Evolutionary conservation across 805 yeast genomes (phyloP).

Genomic region (Schwanniomyces vanrijiae): DNA sequence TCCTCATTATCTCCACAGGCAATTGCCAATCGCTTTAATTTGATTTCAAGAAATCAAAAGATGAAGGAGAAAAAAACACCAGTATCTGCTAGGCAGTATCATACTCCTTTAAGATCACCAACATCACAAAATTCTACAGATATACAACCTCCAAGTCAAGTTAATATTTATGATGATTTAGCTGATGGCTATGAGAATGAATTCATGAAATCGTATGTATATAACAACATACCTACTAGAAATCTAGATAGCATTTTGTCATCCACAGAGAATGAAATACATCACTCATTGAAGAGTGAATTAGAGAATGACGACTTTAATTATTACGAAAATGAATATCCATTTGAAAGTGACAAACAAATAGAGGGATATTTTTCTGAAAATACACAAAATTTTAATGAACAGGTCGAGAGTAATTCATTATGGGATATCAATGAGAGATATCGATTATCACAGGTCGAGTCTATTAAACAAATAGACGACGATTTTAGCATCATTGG

Average conservation of each 20-base stretch:
- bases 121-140: neutral
- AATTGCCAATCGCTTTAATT: neutral
- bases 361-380: slow-evolving; percentile 1
- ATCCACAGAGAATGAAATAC: slow-evolving; percentile 4
- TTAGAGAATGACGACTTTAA: neutral
- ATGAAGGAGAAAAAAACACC: neutral
- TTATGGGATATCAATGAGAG: slow-evolving; percentile 6
- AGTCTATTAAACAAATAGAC: slow-evolving; percentile 1
- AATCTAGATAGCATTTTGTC: slow-evolving; percentile 4
- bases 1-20: neutral
- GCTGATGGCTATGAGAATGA: slow-evolving; percentile 21
- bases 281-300: neutral
- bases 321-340: slow-evolving; percentile 6
- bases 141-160: neutral
- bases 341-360: neutral
- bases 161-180: slow-evolving; percentile 13
- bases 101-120: neutral
- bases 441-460: neutral
- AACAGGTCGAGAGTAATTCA: slow-evolving; percentile 2
- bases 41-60: neutral
- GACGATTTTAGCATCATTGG: slow-evolving; percentile 6
- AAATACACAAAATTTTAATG: slow-evolving; percentile 1
- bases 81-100: neutral
- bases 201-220: slow-evolving; percentile 6
- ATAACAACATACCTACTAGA: neutral